Base-by-base conservation (phyloP, 2,329 filamentous ascomycete genomes). In the Diaporthe velutina region DNA sequence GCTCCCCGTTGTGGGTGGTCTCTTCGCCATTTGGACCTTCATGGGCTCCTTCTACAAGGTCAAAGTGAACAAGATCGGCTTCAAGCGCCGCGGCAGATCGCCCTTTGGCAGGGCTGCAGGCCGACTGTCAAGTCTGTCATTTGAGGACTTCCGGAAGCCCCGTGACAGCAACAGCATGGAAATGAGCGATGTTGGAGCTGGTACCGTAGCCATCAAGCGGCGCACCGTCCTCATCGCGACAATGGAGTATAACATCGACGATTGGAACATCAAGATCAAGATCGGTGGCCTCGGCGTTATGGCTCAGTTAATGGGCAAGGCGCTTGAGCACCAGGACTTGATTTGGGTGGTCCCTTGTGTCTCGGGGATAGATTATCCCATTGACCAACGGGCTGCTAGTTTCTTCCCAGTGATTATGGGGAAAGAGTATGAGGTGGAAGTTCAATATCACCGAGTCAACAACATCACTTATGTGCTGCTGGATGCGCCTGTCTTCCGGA, bases 241-340 rank as follows among this genome's bases (percentile, higher is more conserved):
- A 8, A 93, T 93, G 90, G 92, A 93, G 81, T 93, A 93, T 82
- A 91, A 93, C 76, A 93, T 93, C 76, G 90, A 92, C 74, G 92
- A 93, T 79, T 93, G 92, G 90, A 87, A 83, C 4, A 91, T 93
- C 83, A 93, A 92, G 81, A 91, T 93, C 82, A 93, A 93, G 83
- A 93, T 93, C 66, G 92, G 92, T 75, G 92, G 92, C 76, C 85
- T 93, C 8, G 92, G 92, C 81, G 92, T 93, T 75, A 93, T 93
- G 91, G 91, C 92, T 50, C 90, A 92, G 78, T 83, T 93, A 2
- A 93, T 93, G 91, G 90, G 90, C n/a, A 91, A 92, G 80, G 89
- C 91, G 71, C 86, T 93, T 13, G 85, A 88, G 13, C 90, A 93
- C 77, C 88, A 92, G 78, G 88, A 93, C 80, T 84, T 93, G 1